These are phyloP conservation scores for Samsoniella hepiali DNA, from an alignment of 2,329 filamentous ascomycete species.

Conservation along the genomic window DNA sequence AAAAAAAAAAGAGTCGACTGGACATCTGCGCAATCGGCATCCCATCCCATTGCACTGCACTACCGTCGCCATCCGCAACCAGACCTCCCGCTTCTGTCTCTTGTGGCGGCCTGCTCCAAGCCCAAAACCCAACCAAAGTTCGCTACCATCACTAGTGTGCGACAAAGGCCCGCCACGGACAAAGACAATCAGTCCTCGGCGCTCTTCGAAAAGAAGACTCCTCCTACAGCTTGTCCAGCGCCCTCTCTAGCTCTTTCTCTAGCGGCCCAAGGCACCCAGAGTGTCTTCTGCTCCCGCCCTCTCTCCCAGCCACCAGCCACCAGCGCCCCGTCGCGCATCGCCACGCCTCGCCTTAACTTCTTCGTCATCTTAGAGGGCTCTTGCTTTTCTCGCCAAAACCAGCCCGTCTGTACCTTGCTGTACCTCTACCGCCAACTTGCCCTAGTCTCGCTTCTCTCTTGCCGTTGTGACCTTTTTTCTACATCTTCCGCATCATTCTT, in stretches of 20 bases:
- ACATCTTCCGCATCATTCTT: neutral
- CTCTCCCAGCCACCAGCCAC: constrained; percentile 7
- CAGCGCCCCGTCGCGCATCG: constrained; percentile 7
- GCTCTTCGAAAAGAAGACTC: neutral
- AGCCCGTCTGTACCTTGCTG: neutral
- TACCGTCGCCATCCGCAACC: neutral
- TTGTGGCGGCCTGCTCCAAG: neutral
- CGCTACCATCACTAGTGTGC: constrained; percentile 3
- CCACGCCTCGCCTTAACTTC: constrained; percentile 5
- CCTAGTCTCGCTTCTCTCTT: neutral
- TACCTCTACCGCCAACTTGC: neutral
- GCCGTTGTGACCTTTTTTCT: neutral
- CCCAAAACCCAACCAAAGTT: neutral
- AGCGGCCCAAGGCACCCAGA: neutral
- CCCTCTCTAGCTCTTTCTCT: neutral
- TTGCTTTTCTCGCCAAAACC: constrained; percentile 1
- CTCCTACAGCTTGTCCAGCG: neutral
- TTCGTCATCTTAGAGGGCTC: constrained; percentile 8
- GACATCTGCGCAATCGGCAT: neutral
- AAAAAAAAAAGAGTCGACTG: neutral
- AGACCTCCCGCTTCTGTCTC: neutral
- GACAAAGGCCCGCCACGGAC: neutral
- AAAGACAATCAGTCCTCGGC: neutral
- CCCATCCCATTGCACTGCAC: neutral
- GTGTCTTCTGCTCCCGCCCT: neutral